Base-by-base conservation (phyloP, 257 asterid species). In the Rhazya stricta region DNA sequence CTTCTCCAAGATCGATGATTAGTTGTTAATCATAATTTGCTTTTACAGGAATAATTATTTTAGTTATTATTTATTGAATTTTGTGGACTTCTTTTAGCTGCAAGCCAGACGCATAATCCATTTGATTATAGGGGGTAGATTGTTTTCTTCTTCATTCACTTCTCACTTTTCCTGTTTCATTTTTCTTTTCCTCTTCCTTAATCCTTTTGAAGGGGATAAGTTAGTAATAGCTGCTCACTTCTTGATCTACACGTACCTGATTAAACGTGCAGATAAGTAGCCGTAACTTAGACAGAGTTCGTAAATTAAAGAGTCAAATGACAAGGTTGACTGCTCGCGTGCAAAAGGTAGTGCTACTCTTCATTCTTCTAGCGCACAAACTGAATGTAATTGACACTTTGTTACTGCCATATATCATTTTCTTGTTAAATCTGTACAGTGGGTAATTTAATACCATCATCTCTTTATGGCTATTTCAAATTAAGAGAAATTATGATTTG, bases 281-380 rank as follows among this genome's bases (percentile, higher is more conserved):
- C 90, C 91, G 96, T 72, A 94, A 94, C 85, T 86, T 94, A 79
- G 98, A 94, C 79, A 84, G 94, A 48, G 95, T 94, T 16, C 92
- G 97, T 61, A 94, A 90, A 76, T 74, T 91, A 43, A 94, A 94
- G 89, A 89, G 97, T 89, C 96, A 90, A 79, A 94, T 94, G 97
- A 94, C 97, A 72, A 85, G 98, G 84, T 81, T 94, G 86, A 94
- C 97, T 76, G 96, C 90, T 69, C 97, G 97, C 29, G 98, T 94
- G 36, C 98, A 94, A 80, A 94, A 94, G 96, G 98, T 94, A 78
- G 27, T 67, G 41, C 13, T 45, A 9, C 36, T 39, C 37, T 39
- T 71, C 43, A 58, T 63, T 62, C 61, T 48, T 43, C 41, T 61
- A 42, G 1, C 29, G 37, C 8, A 54, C 46, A 15, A 23, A 6